These are phyloP conservation scores for Aspergillus sp. DNA, from an alignment of 2,329 filamentous ascomycete genomes.

Conservation along the genomic window DNA sequence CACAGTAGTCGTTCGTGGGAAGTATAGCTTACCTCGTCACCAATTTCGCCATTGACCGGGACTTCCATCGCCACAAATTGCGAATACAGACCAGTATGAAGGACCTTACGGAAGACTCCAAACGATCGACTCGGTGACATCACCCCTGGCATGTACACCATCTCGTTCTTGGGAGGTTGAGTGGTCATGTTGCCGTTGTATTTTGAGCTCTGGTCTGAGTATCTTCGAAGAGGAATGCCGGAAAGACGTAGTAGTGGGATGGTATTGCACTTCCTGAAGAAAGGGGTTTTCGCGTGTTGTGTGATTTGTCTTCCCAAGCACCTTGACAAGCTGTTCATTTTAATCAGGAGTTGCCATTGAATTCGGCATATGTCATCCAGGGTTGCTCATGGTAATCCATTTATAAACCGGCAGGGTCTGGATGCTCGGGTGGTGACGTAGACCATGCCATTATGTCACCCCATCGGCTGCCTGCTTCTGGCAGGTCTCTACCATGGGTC, in stretches of 20 bases:
- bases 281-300: neutral
- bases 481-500: neutral
- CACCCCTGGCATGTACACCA: constrained; percentile 63
- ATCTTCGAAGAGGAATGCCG: neutral
- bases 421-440: constrained; percentile 1
- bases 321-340: neutral
- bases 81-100: constrained; percentile 64
- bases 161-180: constrained; percentile 53
- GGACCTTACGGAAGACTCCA: constrained; percentile 62
- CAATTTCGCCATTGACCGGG: constrained; percentile 64
- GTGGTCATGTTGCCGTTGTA: constrained; percentile 17
- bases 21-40: constrained; percentile 57
- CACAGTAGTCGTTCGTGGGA: too few relatives aligned
- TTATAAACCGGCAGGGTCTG: constrained; percentile 1
- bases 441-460: neutral
- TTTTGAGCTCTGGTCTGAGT: neutral
- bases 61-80: constrained; percentile 68
- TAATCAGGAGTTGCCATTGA: neutral
- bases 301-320: neutral
- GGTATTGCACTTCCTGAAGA: neutral
- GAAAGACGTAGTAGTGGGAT: neutral
- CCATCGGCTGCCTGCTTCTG: neutral
- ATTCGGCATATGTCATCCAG: neutral
- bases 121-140: constrained; percentile 60
- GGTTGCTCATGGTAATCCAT: neutral